Conservation (phyloP, 2,329 filamentous ascomycete genomes). For the Verticillium nubilum region DNA sequence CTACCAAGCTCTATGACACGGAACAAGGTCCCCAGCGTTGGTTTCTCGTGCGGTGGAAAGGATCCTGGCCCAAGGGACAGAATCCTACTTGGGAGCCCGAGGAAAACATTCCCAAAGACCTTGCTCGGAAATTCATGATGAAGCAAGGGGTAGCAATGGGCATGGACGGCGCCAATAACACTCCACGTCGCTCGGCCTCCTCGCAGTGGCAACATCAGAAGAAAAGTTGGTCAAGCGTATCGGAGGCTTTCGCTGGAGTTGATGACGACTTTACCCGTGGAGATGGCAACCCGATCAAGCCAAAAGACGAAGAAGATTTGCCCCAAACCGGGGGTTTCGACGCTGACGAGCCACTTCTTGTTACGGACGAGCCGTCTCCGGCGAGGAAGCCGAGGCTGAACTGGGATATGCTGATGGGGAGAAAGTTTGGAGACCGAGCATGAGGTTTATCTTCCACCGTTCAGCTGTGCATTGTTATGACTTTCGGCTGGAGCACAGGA, state of each 20-base stretch:
- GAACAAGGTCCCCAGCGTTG: conserved; percentile 31
- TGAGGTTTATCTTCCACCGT: not conserved
- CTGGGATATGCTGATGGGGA: conserved; percentile 4
- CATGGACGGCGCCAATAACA: conserved; percentile 2
- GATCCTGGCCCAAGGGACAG: conserved; percentile 49
- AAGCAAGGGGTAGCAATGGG: conserved; percentile 21
- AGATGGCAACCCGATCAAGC: conserved; percentile 21
- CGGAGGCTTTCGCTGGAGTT: conserved; percentile 24
- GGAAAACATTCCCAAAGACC: conserved; percentile 36
- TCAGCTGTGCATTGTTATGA: not conserved
- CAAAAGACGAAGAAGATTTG: conserved; percentile 17
- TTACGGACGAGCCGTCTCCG: conserved; percentile 17
- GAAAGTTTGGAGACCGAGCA: not conserved
- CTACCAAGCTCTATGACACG: conserved; percentile 29
- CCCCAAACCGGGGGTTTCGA: conserved; percentile 1
- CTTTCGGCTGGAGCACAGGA: no score
- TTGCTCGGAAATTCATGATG: conserved; percentile 36
- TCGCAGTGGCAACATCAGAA: conserved; percentile 13
- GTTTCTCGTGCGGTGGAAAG: conserved; percentile 51
- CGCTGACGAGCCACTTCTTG: conserved; percentile 16
- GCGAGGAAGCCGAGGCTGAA: conserved; percentile 5
- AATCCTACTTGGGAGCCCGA: conserved; percentile 56
- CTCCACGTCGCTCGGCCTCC: not conserved
- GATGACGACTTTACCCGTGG: conserved; percentile 12
- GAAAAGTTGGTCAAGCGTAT: conserved; percentile 25